Percentiles rank a stretch among this genome's conserved stretches.
phyloP scores from a whole-genome alignment of 805 yeast genomes.

The Kodamaea hsintzibuensis region DNA sequence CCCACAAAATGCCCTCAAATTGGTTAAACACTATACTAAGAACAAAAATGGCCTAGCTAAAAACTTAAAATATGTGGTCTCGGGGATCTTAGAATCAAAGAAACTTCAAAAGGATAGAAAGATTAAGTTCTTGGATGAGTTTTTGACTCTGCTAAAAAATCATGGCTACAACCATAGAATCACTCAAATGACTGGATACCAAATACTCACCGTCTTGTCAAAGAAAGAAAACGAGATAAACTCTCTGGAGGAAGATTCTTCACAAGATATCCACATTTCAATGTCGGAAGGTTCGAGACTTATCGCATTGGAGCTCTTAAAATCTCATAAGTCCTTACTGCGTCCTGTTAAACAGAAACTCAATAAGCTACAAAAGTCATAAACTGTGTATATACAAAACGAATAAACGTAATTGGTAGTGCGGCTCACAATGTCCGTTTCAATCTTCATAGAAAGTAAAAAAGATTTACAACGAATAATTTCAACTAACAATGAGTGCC shows the following conservation, averaged over 20 bases:
- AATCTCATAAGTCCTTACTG: conserved; percentile 6
- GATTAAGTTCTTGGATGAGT: conserved; percentile 19
- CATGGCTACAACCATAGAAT: conserved; percentile 21
- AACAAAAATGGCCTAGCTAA: conserved; percentile 22
- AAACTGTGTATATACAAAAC: not conserved
- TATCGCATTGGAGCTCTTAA: conserved; percentile 4
- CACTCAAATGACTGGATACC: conserved; percentile 16
- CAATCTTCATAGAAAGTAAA: not conserved
- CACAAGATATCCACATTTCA: not conserved
- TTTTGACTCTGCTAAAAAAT: conserved; percentile 17
- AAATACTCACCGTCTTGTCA: conserved; percentile 13
- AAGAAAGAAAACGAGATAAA: not conserved
- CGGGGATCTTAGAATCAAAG: conserved; percentile 28
- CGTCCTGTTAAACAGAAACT: conserved; percentile 7
- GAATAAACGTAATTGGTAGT: not conserved
- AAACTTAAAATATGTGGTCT: conserved; percentile 18
- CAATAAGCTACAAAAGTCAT: not conserved
- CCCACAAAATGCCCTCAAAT: conserved; percentile 25
- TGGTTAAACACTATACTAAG: conserved; percentile 23
- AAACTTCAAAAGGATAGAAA: conserved; percentile 17
- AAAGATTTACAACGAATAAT: not conserved
- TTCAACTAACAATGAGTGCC: too few relatives aligned
- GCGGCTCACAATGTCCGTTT: not conserved
- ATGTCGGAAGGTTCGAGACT: conserved; percentile 1
- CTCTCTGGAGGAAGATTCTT: not conserved